Evolutionary conservation across 495 filamentous ascomycete genomes (phyloP).

Genomic region (Aspergillus steynii): DNA sequence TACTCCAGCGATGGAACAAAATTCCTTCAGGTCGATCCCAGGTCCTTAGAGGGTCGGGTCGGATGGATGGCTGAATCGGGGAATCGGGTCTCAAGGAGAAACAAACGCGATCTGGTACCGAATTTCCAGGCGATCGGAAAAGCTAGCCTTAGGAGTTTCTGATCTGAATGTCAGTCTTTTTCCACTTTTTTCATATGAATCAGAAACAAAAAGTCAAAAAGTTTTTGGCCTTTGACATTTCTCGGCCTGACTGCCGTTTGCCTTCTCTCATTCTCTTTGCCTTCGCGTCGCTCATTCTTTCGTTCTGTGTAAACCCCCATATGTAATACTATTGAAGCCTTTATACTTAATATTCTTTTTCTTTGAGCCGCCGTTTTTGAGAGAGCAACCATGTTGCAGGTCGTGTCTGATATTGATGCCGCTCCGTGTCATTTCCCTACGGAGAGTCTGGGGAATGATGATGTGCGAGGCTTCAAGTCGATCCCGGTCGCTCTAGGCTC

Average conservation of each 20-base stretch:
- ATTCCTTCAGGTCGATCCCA: neutral
- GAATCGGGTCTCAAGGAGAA: neutral
- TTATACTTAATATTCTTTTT: slow-evolving; percentile 2
- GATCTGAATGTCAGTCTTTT: neutral
- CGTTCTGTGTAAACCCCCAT: neutral
- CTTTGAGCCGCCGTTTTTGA: neutral
- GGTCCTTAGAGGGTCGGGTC: slow-evolving; percentile 4
- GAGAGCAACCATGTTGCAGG: slow-evolving; percentile 11
- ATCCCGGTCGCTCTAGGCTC: slow-evolving; percentile 9
- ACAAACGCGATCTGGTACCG: neutral
- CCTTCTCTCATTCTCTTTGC: neutral
- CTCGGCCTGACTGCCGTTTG: neutral
- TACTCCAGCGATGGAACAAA: neutral
- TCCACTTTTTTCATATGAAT: neutral
- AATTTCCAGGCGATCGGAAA: neutral
- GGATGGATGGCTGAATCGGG: neutral
- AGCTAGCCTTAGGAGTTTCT: neutral
- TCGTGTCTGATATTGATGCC: slow-evolving; percentile 12
- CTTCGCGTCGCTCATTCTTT: neutral
- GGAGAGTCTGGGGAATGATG: slow-evolving; percentile 8
- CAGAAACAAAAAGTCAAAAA: neutral
- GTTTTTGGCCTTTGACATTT: neutral
- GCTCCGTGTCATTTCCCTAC: slow-evolving; percentile 17
- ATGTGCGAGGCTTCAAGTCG: slow-evolving; percentile 12
- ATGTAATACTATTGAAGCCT: slow-evolving; percentile 3